These are phyloP conservation scores for Penicillium sp. DNA, from an alignment of 2,329 filamentous ascomycete species.

Conservation along the genomic window DNA sequence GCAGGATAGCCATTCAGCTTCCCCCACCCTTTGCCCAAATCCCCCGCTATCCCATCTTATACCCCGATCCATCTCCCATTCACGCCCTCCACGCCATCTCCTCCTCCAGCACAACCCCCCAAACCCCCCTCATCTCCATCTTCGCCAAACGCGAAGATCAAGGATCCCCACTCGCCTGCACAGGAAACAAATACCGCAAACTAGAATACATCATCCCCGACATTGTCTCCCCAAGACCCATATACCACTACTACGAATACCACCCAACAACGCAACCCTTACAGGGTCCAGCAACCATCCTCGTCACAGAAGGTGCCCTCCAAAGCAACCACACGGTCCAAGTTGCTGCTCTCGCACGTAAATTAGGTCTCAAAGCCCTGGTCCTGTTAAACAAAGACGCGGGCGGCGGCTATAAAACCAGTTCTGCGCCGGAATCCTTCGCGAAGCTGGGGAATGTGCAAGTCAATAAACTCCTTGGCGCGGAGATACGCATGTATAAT, in stretches of 20 bases:
- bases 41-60: slow-evolving; percentile 36
- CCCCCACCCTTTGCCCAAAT: slow-evolving; percentile 34
- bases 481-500: slow-evolving; percentile 58
- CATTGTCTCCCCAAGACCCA: slow-evolving; percentile 30
- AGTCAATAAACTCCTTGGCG: slow-evolving; percentile 34
- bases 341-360: slow-evolving; percentile 36
- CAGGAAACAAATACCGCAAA: slow-evolving; percentile 46
- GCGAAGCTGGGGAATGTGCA: slow-evolving; percentile 34
- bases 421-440: slow-evolving; percentile 27
- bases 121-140: slow-evolving; percentile 28
- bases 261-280: slow-evolving; percentile 14
- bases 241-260: slow-evolving; percentile 23
- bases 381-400: slow-evolving; percentile 36
- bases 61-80: slow-evolving; percentile 37
- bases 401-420: slow-evolving; percentile 31
- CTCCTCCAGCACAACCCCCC: slow-evolving; percentile 8
- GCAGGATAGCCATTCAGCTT: slow-evolving; percentile 10
- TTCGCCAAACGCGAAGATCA: slow-evolving; percentile 44
- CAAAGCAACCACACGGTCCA: slow-evolving; percentile 46
- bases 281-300: slow-evolving; percentile 30
- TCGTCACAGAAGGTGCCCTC: slow-evolving; percentile 43
- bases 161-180: slow-evolving; percentile 37
- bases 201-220: slow-evolving; percentile 44
- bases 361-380: slow-evolving; percentile 32
- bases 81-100: slow-evolving; percentile 34